Conservation (phyloP, 2,329 filamentous ascomycete genomes). For the Tolypocladium tundrense region DNA sequence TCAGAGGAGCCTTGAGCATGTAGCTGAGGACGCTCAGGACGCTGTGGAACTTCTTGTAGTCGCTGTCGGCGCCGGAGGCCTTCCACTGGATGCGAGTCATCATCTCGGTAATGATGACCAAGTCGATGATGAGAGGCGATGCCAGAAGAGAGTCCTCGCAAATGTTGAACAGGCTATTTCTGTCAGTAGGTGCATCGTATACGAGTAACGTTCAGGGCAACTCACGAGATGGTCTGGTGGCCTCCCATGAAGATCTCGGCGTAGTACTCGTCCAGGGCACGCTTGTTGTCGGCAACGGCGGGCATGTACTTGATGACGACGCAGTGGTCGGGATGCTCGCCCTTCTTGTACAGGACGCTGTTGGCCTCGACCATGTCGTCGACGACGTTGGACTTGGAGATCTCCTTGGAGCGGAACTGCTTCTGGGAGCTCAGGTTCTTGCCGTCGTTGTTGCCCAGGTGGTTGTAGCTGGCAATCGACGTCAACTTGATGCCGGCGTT, state of each 20-base stretch:
- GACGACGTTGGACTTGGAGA: conserved; percentile 97
- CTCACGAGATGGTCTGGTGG: conserved; percentile 86
- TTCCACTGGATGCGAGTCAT: conserved; percentile 98
- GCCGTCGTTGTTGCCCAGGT: conserved; percentile 98
- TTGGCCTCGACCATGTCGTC: conserved; percentile 99
- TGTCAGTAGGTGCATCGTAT: neutral
- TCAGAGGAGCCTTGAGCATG: conserved; percentile 96
- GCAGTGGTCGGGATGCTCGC: conserved; percentile 94
- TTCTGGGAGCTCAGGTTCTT: conserved; percentile 96
- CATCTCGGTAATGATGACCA: conserved; percentile 88
- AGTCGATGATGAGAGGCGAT: conserved; percentile 92
- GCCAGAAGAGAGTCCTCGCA: conserved; percentile 97
- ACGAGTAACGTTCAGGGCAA: conserved; percentile 4
- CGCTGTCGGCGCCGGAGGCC: conserved; percentile 44
- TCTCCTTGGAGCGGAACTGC: conserved; percentile 99
- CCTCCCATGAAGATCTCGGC: conserved; percentile 98
- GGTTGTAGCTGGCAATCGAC: conserved; percentile 98
- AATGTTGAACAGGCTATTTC: conserved; percentile 79
- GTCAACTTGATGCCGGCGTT: conserved; percentile 98
- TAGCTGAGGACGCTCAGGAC: conserved; percentile 96
- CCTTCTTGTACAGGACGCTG: conserved; percentile 75
- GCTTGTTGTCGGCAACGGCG: conserved; percentile 97
- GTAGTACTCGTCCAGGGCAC: conserved; percentile 97
- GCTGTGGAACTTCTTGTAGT: conserved; percentile 91
- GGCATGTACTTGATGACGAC: conserved; percentile 99